A percentile compares a stretch with the other conserved stretches of the same genome.
Evolutionary conservation across 768 basidiomycete genomes (phyloP).

Genomic region (Lentinula sp.): DNA sequence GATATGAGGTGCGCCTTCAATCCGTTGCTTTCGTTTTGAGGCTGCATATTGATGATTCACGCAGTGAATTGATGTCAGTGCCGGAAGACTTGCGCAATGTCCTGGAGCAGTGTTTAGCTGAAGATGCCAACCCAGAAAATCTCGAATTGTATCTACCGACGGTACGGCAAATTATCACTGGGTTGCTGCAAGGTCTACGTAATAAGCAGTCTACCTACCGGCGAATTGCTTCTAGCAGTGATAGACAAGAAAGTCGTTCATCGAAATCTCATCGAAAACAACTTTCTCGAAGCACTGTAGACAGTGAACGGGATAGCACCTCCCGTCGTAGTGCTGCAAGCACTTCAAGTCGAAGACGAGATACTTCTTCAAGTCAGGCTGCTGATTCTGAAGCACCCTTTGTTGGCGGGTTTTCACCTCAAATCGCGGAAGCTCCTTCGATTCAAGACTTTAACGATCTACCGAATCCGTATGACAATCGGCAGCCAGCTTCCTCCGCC

Average conservation of each 20-base stretch:
- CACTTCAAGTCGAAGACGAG: constrained; percentile 30
- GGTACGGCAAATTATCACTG: constrained; percentile 89
- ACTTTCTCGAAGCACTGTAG: constrained; percentile 34
- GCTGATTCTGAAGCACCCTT: constrained; percentile 34
- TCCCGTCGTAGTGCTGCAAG: constrained; percentile 33
- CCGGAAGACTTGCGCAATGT: constrained; percentile 86
- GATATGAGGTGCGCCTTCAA: constrained; percentile 76
- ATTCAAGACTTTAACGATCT: constrained; percentile 7
- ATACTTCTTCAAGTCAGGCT: constrained; percentile 18
- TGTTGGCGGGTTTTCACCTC: constrained; percentile 44
- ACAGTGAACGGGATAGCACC: constrained; percentile 36
- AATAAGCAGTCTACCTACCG: constrained; percentile 87
- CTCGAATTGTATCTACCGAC: constrained; percentile 86
- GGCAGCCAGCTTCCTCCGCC: constrained; percentile 7
- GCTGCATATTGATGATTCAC: constrained; percentile 6
- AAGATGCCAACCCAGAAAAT: constrained; percentile 81
- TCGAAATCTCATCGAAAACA: constrained; percentile 46
- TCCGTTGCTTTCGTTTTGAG: constrained; percentile 5
- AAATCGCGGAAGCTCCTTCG: constrained; percentile 1
- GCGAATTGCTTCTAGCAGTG: constrained; percentile 52
- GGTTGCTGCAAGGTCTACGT: constrained; percentile 88
- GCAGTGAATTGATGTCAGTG: constrained; percentile 80
- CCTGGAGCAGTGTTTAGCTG: constrained; percentile 86
- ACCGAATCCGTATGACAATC: constrained; percentile 6
- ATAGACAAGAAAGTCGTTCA: constrained; percentile 48